Percentiles rank a stretch among this genome's conserved stretches.
Evolutionary conservation across 345 rosid genomes (phyloP).

Genomic region (Barbarea vulgaris): DNA sequence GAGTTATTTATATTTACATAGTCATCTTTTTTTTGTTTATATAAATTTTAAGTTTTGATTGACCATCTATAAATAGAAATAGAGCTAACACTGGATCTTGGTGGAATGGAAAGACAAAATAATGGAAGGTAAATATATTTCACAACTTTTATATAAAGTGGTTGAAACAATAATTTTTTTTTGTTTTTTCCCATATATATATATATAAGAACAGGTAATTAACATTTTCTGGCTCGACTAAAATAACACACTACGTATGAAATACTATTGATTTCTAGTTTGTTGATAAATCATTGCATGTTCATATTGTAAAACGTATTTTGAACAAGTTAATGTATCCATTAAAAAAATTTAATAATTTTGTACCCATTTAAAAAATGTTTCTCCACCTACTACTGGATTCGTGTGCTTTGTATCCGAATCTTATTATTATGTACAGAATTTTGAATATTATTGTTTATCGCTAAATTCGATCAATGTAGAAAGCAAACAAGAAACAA

Average conservation of each 20-base stretch:
- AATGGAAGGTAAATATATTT: neutral
- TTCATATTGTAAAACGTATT: neutral
- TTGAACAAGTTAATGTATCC: neutral
- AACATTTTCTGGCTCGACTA: neutral
- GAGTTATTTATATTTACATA: neutral
- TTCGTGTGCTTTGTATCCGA: neutral
- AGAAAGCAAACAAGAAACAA: slow-evolving; percentile 16
- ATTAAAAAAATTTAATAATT: neutral
- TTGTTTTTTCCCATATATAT: neutral
- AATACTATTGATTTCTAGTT: no score
- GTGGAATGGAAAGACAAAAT: neutral
- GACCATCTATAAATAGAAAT: neutral
- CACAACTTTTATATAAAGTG: no score
- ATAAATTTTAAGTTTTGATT: neutral
- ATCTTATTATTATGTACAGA: neutral
- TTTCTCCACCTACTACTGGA: neutral
- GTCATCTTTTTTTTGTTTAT: neutral
- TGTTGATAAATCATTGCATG: neutral
- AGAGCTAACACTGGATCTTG: neutral
- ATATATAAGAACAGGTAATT: no score
- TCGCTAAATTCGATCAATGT: neutral
- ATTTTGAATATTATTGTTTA: neutral
- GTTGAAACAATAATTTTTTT: no score
- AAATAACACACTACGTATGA: no score
- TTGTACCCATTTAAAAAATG: neutral